Conservation (phyloP, 352 stramenopile species). For the Albugo laibachii region DNA sequence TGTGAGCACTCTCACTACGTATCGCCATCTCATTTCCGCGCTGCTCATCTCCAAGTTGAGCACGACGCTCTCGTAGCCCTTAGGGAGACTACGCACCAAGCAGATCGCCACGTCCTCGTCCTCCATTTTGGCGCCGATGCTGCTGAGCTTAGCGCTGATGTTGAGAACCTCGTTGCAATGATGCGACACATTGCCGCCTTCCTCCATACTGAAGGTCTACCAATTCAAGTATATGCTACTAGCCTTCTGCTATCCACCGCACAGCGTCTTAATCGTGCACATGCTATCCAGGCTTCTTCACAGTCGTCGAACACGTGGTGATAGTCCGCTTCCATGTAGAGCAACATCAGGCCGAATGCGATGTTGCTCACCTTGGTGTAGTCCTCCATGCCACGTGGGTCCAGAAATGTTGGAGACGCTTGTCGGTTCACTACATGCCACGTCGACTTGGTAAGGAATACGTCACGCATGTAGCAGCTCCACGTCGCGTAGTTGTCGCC, state of each 20-base stretch:
- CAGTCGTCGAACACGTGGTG: slow-evolving; percentile 9
- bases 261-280: slow-evolving; percentile 3
- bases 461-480: slow-evolving; percentile 7
- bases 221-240: slow-evolving; percentile 11
- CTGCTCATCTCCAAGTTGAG: slow-evolving; percentile 8
- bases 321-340: slow-evolving; percentile 11
- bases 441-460: slow-evolving; percentile 6
- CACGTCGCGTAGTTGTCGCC: slow-evolving; percentile 8
- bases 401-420: slow-evolving; percentile 6
- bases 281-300: slow-evolving; percentile 11
- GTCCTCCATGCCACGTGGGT: slow-evolving; percentile 5
- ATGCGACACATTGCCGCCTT: slow-evolving; percentile 6
- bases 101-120: slow-evolving; percentile 7
- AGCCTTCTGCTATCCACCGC: slow-evolving; percentile 5
- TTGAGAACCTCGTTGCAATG: slow-evolving; percentile 8
- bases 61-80: slow-evolving; percentile 6
- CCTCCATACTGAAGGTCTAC: slow-evolving; percentile 8
- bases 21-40: slow-evolving; percentile 3
- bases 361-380: slow-evolving; percentile 11
- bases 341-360: slow-evolving; percentile 12
- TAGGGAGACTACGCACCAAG: slow-evolving; percentile 3
- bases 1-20: slow-evolving; percentile 8
- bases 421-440: slow-evolving; percentile 9
- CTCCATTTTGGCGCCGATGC: slow-evolving; percentile 7
- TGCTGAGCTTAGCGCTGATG: slow-evolving; percentile 4